Conservation (phyloP, 2,329 filamentous ascomycete genomes). For the Myriosclerotinia duriaeana region DNA sequence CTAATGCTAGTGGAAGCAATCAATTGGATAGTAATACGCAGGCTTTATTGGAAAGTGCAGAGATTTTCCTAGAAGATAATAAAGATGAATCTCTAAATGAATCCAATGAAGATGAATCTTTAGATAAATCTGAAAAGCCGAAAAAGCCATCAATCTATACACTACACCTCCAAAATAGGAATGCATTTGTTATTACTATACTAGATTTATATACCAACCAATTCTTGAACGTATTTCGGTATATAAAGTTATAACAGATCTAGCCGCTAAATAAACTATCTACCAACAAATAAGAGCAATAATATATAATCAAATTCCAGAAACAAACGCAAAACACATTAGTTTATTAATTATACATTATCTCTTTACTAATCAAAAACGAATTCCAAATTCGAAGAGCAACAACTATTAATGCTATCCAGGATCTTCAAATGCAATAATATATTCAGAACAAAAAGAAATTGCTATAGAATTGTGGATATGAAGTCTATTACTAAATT, state of each 20-base stretch:
- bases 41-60: not conserved
- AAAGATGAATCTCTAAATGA: conserved; percentile 8
- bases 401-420: not conserved
- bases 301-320: not conserved
- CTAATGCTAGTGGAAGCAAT: not conserved
- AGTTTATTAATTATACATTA: not conserved
- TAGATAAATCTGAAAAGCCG: not conserved
- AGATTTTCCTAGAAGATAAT: not conserved
- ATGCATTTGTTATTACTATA: conserved; percentile 8
- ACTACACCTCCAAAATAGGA: not conserved
- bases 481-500: not conserved
- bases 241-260: not conserved
- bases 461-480: not conserved
- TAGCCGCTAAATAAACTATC: not conserved
- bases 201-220: not conserved
- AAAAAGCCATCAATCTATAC: conserved; percentile 5
- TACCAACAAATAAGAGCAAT: not conserved
- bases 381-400: conserved; percentile 9
- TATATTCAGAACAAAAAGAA: not conserved
- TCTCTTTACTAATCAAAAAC: conserved; percentile 1
- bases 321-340: not conserved
- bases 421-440: not conserved
- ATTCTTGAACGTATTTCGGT: conserved; percentile 1
- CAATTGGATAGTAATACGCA: not conserved
- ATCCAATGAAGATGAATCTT: too few relatives aligned